Conservation (phyloP, 176 grass and related monocot species). For the Aegilops tauschii region DNA sequence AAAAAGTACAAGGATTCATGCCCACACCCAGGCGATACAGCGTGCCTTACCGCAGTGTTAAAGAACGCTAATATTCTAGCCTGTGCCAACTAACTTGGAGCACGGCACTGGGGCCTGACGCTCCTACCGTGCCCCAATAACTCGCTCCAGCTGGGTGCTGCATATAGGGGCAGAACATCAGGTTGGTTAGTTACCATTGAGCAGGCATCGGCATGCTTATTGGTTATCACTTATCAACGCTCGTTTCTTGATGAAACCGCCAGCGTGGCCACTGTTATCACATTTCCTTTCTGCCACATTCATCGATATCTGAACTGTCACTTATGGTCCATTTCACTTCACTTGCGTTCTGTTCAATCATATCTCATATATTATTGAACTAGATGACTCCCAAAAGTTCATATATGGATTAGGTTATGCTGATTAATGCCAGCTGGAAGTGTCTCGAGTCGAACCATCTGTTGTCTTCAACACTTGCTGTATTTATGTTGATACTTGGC, state of each 20-base stretch:
- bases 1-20: neutral
- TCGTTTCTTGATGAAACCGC: slow-evolving; percentile 2
- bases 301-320: neutral
- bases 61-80: neutral
- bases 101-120: neutral
- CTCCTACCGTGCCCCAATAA: neutral
- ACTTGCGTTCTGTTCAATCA: neutral
- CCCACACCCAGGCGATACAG: neutral
- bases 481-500: neutral
- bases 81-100: neutral
- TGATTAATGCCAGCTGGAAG: neutral
- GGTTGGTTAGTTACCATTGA: neutral
- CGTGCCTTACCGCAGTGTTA: neutral
- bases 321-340: neutral
- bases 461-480: neutral
- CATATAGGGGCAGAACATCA: neutral
- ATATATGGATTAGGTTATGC: neutral
- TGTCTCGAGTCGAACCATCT: neutral
- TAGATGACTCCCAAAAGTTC: neutral
- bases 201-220: neutral
- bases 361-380: neutral
- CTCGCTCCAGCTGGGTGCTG: neutral
- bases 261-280: neutral
- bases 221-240: neutral
- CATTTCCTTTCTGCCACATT: neutral